Evolutionary conservation across 2,329 filamentous ascomycete genomes (phyloP).

Genomic region (Colletotrichum navitas): DNA sequence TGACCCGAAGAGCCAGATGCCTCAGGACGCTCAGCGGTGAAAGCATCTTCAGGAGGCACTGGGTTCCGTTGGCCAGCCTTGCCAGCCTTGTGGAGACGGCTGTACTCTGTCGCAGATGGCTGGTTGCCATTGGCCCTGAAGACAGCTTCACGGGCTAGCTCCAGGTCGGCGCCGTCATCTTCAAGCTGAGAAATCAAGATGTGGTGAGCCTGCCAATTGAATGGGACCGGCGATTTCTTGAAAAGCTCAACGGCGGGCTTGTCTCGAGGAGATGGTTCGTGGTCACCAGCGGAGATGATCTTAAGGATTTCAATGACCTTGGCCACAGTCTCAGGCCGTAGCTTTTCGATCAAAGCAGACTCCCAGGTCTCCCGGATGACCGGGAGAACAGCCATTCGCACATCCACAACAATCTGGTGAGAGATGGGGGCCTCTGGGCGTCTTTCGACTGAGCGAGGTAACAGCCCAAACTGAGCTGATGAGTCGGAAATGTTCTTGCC

Average conservation of each 20-base stretch:
- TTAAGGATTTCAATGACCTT: constrained; percentile 87
- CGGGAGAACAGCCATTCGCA: constrained; percentile 84
- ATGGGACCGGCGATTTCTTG: constrained; percentile 58
- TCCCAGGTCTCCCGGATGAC: constrained; percentile 86
- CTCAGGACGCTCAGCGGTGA: constrained; percentile 49
- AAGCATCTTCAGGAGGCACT: constrained; percentile 72
- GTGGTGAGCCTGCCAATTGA: constrained; percentile 58
- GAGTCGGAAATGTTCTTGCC: constrained; percentile 87
- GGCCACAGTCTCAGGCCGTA: constrained; percentile 80
- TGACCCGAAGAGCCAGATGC: constrained; percentile 43
- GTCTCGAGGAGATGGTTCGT: constrained; percentile 67
- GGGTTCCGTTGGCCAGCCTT: constrained; percentile 73
- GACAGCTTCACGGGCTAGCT: constrained; percentile 81
- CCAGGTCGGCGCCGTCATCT: constrained; percentile 66
- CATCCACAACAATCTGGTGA: constrained; percentile 86
- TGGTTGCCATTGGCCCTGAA: constrained; percentile 82
- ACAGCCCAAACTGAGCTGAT: constrained; percentile 64
- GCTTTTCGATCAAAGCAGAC: constrained; percentile 84
- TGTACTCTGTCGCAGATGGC: constrained; percentile 78
- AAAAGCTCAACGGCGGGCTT: constrained; percentile 55
- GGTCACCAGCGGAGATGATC: constrained; percentile 80
- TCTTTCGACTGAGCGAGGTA: constrained; percentile 56
- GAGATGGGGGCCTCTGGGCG: constrained; percentile 59
- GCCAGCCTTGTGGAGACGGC: constrained; percentile 70
- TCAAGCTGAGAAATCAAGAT: constrained; percentile 47